Conservation (phyloP, 805 yeast species). For the Yamadazyma tumulicola region DNA sequence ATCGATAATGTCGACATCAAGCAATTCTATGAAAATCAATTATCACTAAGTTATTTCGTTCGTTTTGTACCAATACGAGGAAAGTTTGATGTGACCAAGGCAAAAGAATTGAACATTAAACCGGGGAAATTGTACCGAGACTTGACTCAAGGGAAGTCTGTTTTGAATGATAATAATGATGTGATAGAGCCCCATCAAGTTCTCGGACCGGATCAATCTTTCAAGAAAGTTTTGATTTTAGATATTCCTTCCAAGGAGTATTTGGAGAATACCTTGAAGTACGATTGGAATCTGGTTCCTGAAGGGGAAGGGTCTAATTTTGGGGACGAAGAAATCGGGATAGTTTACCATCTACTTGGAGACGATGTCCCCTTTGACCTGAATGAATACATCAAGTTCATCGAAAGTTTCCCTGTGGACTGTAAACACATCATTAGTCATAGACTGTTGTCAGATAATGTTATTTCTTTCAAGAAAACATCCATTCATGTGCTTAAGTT, state of each 20-base stretch:
- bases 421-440: constrained; percentile 74
- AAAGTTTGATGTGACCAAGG: constrained; percentile 63
- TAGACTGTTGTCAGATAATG: constrained; percentile 56
- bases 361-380: constrained; percentile 47
- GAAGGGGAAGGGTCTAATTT: constrained; percentile 17
- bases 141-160: constrained; percentile 57
- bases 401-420: constrained; percentile 49
- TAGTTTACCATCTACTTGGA: constrained; percentile 79
- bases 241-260: constrained; percentile 66
- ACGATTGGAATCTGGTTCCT: constrained; percentile 38
- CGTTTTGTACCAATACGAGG: constrained; percentile 71
- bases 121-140: constrained; percentile 56
- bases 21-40: constrained; percentile 18
- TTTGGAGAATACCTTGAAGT: constrained; percentile 23
- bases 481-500: constrained; percentile 54
- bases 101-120: constrained; percentile 65
- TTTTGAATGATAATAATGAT: constrained; percentile 57
- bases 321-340: constrained; percentile 38
- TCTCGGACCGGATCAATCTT: constrained; percentile 54
- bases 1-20: constrained; percentile 6
- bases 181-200: constrained; percentile 68
- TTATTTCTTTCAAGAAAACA: constrained; percentile 54
- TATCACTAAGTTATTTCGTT: constrained; percentile 66
- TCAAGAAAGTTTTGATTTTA: constrained; percentile 60
- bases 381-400: constrained; percentile 45